Base-by-base conservation (phyloP, 352 stramenopile species). In the Phytophthora capsici region DNA sequence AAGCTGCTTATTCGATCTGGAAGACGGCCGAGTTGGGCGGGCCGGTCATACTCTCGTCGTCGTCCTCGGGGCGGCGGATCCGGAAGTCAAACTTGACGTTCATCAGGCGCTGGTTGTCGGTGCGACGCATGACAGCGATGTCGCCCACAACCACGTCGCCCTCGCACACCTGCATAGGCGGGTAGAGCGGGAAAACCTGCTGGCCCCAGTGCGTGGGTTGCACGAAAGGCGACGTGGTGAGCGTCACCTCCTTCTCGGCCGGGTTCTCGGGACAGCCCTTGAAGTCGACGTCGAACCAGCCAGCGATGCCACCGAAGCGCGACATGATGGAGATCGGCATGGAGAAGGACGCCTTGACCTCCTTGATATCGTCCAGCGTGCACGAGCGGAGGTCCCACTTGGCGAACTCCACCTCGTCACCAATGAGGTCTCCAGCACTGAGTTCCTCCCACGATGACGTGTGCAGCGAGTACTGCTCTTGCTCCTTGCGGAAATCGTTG, bases 271-370 rank as follows among this genome's bases (percentile, higher is more conserved):
- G 56, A 55, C 73, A 92, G 38, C 97, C 97, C 61, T 90, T 95
- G 75, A 99, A 99, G 71, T 99, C 96, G n/a, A 98, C 92, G 63
- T 98, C 98, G 72, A 99, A 99, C 98, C 98, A 99, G 53, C 97
- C 96, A 16, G 97, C 98, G 68, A 99, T 97, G 54, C 97, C 98
- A 63, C 86, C 84, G 59, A 96, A 95, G 63, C 88, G 88, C 20
- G 85, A 80, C 75, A 96, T 98, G 28, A 81, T 95, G 46, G 78
- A 91, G 62, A 98, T 84, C 34, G 76, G 69, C 56, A 97, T 91
- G 51, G 71, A 66, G 61, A 96, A 96, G 13, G 74, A 28, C 4
- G 84, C 73, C 53, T 77, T 77, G 30, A 96, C 82, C 32, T 75
- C 79, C 75, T 90, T 91, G 59, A 96, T 90, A 61, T 94, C 85